Percentiles rank a stretch among this genome's conserved stretches.
Evolutionary conservation across 108 stramenopile genomes (phyloP).

Genomic region (Fragilariopsis cylindrus): DNA sequence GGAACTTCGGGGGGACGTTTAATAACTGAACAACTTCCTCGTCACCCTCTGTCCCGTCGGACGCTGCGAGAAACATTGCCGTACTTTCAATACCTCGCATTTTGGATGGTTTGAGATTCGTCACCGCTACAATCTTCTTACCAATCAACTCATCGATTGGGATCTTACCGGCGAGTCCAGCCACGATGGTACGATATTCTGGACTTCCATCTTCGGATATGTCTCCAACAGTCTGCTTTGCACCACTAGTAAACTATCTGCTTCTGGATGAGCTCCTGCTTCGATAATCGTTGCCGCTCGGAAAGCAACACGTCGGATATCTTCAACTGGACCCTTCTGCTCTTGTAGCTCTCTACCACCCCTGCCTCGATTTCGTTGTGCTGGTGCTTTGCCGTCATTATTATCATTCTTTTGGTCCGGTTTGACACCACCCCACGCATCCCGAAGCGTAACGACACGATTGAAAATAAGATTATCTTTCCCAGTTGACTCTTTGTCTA

Average conservation of each 20-base stretch:
- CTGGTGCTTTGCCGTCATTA: neutral
- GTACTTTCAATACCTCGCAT: slow-evolving; percentile 86
- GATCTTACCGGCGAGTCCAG: slow-evolving; percentile 77
- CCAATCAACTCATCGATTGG: slow-evolving; percentile 61
- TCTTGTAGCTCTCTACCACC: slow-evolving; percentile 19
- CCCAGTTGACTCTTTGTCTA: slow-evolving; percentile 64
- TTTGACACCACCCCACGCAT: slow-evolving; percentile 69
- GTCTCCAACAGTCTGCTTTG: slow-evolving; percentile 84
- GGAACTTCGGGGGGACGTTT: slow-evolving; percentile 65
- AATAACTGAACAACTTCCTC: slow-evolving; percentile 75
- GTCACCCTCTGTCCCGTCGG: slow-evolving; percentile 62
- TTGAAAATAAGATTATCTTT: slow-evolving; percentile 79
- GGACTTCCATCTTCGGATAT: slow-evolving; percentile 46
- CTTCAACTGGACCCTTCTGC: slow-evolving; percentile 47
- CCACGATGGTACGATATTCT: slow-evolving; percentile 74
- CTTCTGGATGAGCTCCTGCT: slow-evolving; percentile 80
- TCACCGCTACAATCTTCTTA: slow-evolving; percentile 66
- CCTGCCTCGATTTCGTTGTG: slow-evolving; percentile 30
- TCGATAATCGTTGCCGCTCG: slow-evolving; percentile 74
- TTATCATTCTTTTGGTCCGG: slow-evolving; percentile 20
- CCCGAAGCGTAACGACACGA: slow-evolving; percentile 82
- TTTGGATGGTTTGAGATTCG: slow-evolving; percentile 87
- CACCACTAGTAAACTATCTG: slow-evolving; percentile 83
- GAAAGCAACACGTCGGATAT: slow-evolving; percentile 68
- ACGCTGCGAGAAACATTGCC: slow-evolving; percentile 82